Conservation (phyloP, 805 yeast genomes). For the Pichia paraexigua region DNA sequence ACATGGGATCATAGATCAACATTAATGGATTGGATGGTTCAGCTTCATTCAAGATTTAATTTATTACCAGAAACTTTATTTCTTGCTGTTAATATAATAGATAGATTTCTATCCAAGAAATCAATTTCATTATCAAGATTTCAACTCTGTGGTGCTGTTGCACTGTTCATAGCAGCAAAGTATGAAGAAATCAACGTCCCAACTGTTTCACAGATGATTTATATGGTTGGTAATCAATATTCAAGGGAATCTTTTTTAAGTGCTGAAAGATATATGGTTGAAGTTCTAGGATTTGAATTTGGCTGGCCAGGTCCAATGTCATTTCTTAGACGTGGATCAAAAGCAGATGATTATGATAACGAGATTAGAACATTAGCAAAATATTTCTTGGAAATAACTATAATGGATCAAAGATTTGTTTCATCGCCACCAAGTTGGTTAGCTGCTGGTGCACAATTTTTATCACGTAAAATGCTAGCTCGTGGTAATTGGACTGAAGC, state of each 20-base stretch:
- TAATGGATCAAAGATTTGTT: conserved; percentile 67
- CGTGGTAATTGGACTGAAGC: conserved; percentile 77
- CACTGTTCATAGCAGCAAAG: conserved; percentile 85
- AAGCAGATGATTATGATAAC: conserved; percentile 84
- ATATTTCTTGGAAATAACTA: conserved; percentile 69
- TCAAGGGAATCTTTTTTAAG: conserved; percentile 67
- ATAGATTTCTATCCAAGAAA: conserved; percentile 66
- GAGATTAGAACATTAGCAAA: conserved; percentile 81
- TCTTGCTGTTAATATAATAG: conserved; percentile 77
- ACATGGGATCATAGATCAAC: conserved; percentile 69
- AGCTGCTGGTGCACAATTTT: conserved; percentile 79
- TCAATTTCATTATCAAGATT: conserved; percentile 75
- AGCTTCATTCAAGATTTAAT: conserved; percentile 75
- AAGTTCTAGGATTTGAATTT: conserved; percentile 63
- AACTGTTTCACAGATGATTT: conserved; percentile 75
- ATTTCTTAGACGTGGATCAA: conserved; percentile 78
- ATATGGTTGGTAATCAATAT: conserved; percentile 77
- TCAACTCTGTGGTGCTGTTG: conserved; percentile 91
- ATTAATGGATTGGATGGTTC: conserved; percentile 84
- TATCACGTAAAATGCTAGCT: conserved; percentile 65
- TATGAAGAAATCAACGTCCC: conserved; percentile 89
- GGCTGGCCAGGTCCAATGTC: conserved; percentile 88
- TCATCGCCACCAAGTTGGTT: conserved; percentile 66
- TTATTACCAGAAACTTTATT: conserved; percentile 79
- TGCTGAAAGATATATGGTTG: conserved; percentile 75